These are phyloP conservation scores for Apiospora rasikravindrae DNA, from an alignment of 2,329 filamentous ascomycete species.

Conservation along the genomic window DNA sequence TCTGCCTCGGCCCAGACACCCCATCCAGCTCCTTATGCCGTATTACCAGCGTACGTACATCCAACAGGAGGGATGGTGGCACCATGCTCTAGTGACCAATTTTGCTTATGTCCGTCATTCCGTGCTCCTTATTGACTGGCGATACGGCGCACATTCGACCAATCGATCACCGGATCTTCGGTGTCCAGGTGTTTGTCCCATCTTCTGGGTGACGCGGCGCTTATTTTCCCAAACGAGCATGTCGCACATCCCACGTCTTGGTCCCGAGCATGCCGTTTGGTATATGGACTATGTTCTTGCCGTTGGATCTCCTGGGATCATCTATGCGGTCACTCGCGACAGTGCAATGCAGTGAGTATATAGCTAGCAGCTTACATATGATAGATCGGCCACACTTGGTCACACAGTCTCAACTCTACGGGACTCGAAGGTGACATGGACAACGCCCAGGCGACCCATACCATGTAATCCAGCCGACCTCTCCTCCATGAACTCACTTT, in stretches of 20 bases:
- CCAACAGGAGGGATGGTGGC: not conserved
- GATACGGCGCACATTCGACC: conserved; percentile 1
- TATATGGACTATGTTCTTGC: not conserved
- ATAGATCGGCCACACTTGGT: not conserved
- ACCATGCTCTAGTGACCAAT: not conserved
- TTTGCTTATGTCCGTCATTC: not conserved
- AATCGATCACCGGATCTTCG: not conserved
- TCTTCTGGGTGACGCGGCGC: not conserved
- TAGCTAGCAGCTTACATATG: not conserved
- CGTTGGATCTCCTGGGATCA: not conserved
- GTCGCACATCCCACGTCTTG: not conserved
- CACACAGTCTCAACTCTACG: not conserved
- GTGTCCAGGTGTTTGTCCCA: not conserved
- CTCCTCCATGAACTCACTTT: no score
- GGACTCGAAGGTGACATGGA: not conserved
- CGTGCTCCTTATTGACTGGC: not conserved
- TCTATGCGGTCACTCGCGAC: not conserved
- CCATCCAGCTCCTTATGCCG: not conserved
- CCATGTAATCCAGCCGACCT: not conserved
- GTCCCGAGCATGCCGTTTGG: not conserved
- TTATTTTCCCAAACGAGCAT: not conserved
- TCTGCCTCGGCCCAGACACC: not conserved
- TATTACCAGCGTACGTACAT: not conserved
- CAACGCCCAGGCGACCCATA: not conserved
- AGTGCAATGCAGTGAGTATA: not conserved